Evolutionary conservation across 306 rosid species (phyloP).

Genomic region (Hylodesmum podocarpum): DNA sequence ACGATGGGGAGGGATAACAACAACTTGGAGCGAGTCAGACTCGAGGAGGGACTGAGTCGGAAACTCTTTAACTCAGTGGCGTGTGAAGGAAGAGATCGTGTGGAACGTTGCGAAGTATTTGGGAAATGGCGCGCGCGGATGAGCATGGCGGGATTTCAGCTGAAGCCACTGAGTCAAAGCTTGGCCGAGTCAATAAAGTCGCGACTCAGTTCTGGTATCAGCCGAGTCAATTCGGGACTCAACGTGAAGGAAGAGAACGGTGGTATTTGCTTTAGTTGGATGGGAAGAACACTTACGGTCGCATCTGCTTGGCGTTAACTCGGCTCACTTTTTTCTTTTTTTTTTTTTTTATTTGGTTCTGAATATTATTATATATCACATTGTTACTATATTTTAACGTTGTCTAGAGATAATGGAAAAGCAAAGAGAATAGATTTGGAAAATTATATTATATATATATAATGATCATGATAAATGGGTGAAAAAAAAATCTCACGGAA

Average conservation of each 20-base stretch:
- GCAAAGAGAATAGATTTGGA: slow-evolving; percentile 31
- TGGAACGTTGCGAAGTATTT: slow-evolving; percentile 85
- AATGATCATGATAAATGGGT: background rate
- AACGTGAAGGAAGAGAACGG: slow-evolving; percentile 75
- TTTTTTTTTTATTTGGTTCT: background rate
- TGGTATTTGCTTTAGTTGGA: slow-evolving; percentile 83
- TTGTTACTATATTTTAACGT: slow-evolving; percentile 50
- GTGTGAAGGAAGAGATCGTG: slow-evolving; percentile 88
- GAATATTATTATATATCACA: slow-evolving; percentile 35
- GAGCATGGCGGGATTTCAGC: slow-evolving; percentile 91
- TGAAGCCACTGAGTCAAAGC: slow-evolving; percentile 56
- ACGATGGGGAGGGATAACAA: background rate
- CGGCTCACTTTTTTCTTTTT: slow-evolving; percentile 12
- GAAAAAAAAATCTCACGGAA: slow-evolving; percentile 11
- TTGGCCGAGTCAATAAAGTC: slow-evolving; percentile 52
- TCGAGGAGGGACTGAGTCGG: slow-evolving; percentile 69
- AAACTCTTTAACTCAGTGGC: slow-evolving; percentile 63
- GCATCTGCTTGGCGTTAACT: slow-evolving; percentile 97
- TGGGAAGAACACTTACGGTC: slow-evolving; percentile 79
- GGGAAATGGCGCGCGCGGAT: slow-evolving; percentile 97
- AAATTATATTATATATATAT: background rate
- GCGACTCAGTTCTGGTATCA: slow-evolving; percentile 24
- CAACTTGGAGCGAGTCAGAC: slow-evolving; percentile 45
- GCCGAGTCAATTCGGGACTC: slow-evolving; percentile 57
- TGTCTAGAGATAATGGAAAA: slow-evolving; percentile 65